A percentile compares a stretch with the other conserved stretches of the same genome.
phyloP scores from a whole-genome alignment of 495 filamentous ascomycete species.

The Aspergillus cavernicola region DNA sequence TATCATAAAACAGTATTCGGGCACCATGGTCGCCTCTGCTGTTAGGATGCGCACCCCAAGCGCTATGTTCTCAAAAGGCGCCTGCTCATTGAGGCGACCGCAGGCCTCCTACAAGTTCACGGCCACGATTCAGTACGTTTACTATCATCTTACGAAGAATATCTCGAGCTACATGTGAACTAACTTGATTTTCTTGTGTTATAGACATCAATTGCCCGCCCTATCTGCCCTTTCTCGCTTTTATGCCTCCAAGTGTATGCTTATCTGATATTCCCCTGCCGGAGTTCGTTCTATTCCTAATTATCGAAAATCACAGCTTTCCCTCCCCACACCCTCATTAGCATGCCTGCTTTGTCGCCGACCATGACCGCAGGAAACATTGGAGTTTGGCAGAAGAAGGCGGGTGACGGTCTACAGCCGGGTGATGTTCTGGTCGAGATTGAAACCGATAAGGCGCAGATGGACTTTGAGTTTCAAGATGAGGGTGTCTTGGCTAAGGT shows the following conservation, averaged over 20 bases:
- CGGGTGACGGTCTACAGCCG: slow-evolving; percentile 79
- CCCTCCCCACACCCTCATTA: slow-evolving; percentile 90
- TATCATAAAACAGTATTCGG: slow-evolving; percentile 28
- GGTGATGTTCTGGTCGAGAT: slow-evolving; percentile 99
- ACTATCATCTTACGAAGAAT: neutral
- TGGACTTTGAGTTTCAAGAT: slow-evolving; percentile 99
- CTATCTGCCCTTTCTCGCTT: slow-evolving; percentile 62
- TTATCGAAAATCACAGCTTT: slow-evolving; percentile 53
- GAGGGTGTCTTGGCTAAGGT: slow-evolving; percentile 96
- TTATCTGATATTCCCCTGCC: slow-evolving; percentile 12
- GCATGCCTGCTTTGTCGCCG: slow-evolving; percentile 96
- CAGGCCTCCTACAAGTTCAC: slow-evolving; percentile 43
- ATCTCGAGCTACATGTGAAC: slow-evolving; percentile 2
- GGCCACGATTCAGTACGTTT: slow-evolving; percentile 40
- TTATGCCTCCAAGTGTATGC: slow-evolving; percentile 76
- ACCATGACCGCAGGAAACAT: slow-evolving; percentile 98
- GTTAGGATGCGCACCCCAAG: slow-evolving; percentile 47
- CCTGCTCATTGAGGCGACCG: slow-evolving; percentile 41
- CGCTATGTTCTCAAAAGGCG: slow-evolving; percentile 44
- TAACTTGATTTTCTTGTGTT: slow-evolving; percentile 18
- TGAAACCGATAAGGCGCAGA: slow-evolving; percentile 99
- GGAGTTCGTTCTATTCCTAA: slow-evolving; percentile 19
- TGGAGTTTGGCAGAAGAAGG: slow-evolving; percentile 96
- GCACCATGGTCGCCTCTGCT: slow-evolving; percentile 45
- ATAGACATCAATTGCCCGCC: slow-evolving; percentile 47